Base-by-base conservation (phyloP, 768 basidiomycete genomes). In the Tulasnella sp. region DNA sequence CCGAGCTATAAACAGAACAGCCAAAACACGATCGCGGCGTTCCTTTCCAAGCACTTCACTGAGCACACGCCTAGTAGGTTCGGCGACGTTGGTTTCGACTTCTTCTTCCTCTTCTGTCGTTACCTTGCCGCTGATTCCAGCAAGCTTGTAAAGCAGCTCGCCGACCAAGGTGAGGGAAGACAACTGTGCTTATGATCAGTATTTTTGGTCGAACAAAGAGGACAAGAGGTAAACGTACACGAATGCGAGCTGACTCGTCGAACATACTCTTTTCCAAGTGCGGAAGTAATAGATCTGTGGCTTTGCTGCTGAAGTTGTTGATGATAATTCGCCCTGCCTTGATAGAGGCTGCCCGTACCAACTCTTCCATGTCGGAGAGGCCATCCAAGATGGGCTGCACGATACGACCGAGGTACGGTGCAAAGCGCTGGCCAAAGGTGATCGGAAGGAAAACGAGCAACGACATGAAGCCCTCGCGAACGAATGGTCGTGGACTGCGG, bases 401-500 rank as follows among this genome's bases (percentile, higher is more conserved):
- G 81, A 99, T 97, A 83, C 94, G 93, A 8, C 94, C 93, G 11
- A 99, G 85, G 84, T 99, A 96, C 0, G 96, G 97, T 79, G 96
- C 91, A 89, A 99, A 99, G 64, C 96, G 91, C 75, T 92, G 91
- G 8, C 97, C 97, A 81, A 99, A 99, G 1, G 97, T 99, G 1
- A 96, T 91, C 1, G 97, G 97, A 2, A 99, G 85, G 85, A 91
- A 99, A 22, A 99, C 95, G 42, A 99, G 89, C 15, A 99, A 86
- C 0, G 96, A 97, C 91, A 99, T 99, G 86, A 98, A 99, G 12
- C 97, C 97, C 86, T 99, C 97, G 42, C 96, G 89, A 54, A 99
- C 93, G 36, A 95, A 96, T 34, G 96, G 88, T 12, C 94, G 86
- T 1, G 94, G 92, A 68, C 94, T 96, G 79, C 93, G 90, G 1